Conservation (phyloP, 2,329 filamentous ascomycete genomes). For the Tolypocladium album region DNA sequence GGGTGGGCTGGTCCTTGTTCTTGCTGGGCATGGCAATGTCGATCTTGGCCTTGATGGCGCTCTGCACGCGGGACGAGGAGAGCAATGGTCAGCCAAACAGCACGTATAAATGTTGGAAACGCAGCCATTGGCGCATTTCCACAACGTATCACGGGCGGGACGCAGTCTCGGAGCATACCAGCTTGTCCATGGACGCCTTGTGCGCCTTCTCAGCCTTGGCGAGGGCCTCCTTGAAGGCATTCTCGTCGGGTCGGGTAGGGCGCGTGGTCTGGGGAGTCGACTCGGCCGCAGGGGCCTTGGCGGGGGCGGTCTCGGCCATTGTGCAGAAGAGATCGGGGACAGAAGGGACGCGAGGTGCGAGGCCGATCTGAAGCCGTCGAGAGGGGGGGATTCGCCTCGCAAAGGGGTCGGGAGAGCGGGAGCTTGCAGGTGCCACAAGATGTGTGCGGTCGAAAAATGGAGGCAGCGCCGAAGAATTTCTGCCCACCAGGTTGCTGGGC, state of each 20-base stretch:
- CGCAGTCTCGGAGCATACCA: constrained; percentile 20
- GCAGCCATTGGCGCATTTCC: not conserved
- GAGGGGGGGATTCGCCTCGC: not conserved
- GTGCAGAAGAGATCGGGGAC: constrained; percentile 19
- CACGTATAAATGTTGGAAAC: not conserved
- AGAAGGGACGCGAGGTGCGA: constrained; percentile 7
- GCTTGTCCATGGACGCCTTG: constrained; percentile 57
- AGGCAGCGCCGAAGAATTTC: not conserved
- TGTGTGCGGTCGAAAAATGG: constrained; percentile 1
- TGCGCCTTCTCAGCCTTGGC: constrained; percentile 81
- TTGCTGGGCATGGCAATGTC: constrained; percentile 67
- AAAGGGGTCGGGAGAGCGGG: constrained; percentile 1
- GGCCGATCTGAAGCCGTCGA: not conserved
- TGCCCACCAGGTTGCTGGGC: not conserved
- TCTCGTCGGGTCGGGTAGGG: constrained; percentile 82
- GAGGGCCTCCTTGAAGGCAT: constrained; percentile 67
- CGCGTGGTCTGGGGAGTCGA: constrained; percentile 34
- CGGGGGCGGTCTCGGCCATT: constrained; percentile 35
- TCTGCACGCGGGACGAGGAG: constrained; percentile 43
- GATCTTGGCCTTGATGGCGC: constrained; percentile 78
- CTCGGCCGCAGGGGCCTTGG: constrained; percentile 31
- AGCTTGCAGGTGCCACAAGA: constrained; percentile 2
- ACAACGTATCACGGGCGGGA: not conserved
- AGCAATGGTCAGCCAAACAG: not conserved
- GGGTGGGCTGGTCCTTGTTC: constrained; percentile 68